Conservation (phyloP, 2,329 filamentous ascomycete genomes). For the Cordyceps cicadae region DNA sequence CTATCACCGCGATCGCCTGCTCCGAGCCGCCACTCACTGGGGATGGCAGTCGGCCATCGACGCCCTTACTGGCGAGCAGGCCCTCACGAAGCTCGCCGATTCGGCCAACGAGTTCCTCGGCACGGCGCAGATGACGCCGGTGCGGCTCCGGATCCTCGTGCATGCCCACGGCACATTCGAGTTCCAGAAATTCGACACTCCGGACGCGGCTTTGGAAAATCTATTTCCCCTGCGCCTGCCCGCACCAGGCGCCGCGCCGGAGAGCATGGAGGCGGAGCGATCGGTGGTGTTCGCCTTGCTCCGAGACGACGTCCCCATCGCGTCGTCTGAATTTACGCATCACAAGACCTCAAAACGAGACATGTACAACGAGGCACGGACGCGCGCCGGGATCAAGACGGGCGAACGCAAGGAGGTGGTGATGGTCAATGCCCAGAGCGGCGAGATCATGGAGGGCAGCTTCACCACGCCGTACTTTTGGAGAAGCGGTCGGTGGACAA, state of each 20-base stretch:
- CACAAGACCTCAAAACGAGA: constrained; percentile 75
- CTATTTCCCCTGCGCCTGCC: constrained; percentile 52
- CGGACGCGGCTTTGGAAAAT: constrained; percentile 36
- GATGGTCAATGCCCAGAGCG: constrained; percentile 52
- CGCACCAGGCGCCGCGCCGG: constrained; percentile 26
- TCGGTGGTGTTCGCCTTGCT: constrained; percentile 33
- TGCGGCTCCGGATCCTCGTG: constrained; percentile 50
- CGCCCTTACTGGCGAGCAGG: constrained; percentile 36
- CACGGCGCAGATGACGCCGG: constrained; percentile 24
- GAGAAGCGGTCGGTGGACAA: constrained; percentile 66
- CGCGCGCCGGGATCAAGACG: constrained; percentile 46
- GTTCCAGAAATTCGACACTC: constrained; percentile 30
- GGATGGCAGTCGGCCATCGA: constrained; percentile 41
- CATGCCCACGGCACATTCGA: constrained; percentile 37
- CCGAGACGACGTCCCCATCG: constrained; percentile 34
- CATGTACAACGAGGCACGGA: constrained; percentile 63
- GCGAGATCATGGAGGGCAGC: constrained; percentile 76
- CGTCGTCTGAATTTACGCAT: constrained; percentile 59
- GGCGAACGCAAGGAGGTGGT: constrained; percentile 62
- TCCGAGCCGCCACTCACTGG: constrained; percentile 53
- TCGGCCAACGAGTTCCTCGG: constrained; percentile 29
- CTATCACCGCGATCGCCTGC: constrained; percentile 69
- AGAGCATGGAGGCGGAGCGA: constrained; percentile 19
- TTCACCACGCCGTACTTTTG: constrained; percentile 77
- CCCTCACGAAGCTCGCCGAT: constrained; percentile 32